Evolutionary conservation across 257 asterid species (phyloP), one percentile per base, ranked within the genome.

Genomic region (Rubia yunnanensis): DNA sequence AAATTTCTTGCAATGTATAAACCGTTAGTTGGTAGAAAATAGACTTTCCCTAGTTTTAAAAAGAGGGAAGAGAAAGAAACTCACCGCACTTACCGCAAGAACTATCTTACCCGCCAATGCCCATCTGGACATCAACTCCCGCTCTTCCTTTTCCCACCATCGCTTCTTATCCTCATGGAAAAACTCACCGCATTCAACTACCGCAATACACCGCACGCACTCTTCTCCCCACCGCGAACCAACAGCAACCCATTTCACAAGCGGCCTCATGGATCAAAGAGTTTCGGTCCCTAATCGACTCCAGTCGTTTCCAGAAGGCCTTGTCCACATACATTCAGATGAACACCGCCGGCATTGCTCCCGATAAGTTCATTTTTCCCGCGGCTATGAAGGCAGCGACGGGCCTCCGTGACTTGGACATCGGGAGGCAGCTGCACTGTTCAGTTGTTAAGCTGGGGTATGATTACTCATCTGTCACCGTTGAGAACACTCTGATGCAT

Each of bases 301-400:
- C 84, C 10, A 83, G 77, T 67, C 72, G 73, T 72, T 86, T 73
- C 86, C 67, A 69, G 46, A 83, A 88, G 60, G 94, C 95, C 74
- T 75, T 91, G 54, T 35, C 86, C 46, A 79, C 87, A 64, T 91
- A 80, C 68, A 30, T 83, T 24, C 79, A 86, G 59, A 88, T 88
- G 94, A 87, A 65, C 36, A 13, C 68, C 34, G 72, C 74, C n/a
- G 95, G 95, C 44, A 23, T 88, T 65, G 77, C 26, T 13, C 96
- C 96, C 13, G 98, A 88, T 57, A 86, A 86, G 48, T 88, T 84
- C 70, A 87, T 85, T 55, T 88, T 86, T 61, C 98, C 96, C 0
- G 94, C 95, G 0, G 88, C 73, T 46, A 63, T 88, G 65, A 91
- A 91, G 78, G 88, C 95, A 13, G 84, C 77, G n/a, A 78, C 98